Base-by-base conservation (phyloP, 2,329 filamentous ascomycete genomes). In the Pseudogymnoascus verrucosus region DNA sequence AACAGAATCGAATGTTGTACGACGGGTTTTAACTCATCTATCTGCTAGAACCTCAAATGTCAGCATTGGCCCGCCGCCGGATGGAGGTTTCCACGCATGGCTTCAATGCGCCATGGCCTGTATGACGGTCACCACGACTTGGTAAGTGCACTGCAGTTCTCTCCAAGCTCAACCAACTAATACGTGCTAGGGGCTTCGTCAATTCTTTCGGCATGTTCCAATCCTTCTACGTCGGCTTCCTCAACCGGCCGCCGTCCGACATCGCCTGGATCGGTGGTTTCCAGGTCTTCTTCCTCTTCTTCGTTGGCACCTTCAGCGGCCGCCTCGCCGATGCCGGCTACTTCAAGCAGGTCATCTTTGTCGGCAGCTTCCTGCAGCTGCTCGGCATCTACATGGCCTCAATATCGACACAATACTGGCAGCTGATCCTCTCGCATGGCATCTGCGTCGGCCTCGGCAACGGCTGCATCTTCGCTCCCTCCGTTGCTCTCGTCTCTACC, bases 241-340 rank as follows among this genome's bases (percentile, higher is more conserved):
- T 79, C 6, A 37, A 69, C 0, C 68, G 69, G 2, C 66, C 74
- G 1, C 71, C 75, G 1, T 76, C 75, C 1, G 69, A 73, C 28
- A 75, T 80, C 28, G 77, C 77, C 19, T 80, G 77, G 78, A 73
- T 80, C n/a, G 77, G 78, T n/a, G 71, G 71, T n/a, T 68, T 78
- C 12, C 76, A 79, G 65, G 68, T 77, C 37, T 79, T 77, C 65
- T 68, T 78, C 12, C 69, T 78, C 12, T 78, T 78, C 66, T 75
- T 78, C 57, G 66, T 77, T 5, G 75, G 76, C 4, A 76, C 73
- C 7, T 71, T 79, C 34, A 72, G 75, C 7, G 77, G 77, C 1
- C 72, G 74, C 8, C 70, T 75, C 1, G 73, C 74, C 5, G 77
- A 80, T 63, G 73, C 74, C 19, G 77, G 78, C 5, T 75, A 76